Evolutionary conservation across 306 rosid species (phyloP), one percentile per base, ranked within the genome.

Genomic region (Malus sieversii): DNA sequence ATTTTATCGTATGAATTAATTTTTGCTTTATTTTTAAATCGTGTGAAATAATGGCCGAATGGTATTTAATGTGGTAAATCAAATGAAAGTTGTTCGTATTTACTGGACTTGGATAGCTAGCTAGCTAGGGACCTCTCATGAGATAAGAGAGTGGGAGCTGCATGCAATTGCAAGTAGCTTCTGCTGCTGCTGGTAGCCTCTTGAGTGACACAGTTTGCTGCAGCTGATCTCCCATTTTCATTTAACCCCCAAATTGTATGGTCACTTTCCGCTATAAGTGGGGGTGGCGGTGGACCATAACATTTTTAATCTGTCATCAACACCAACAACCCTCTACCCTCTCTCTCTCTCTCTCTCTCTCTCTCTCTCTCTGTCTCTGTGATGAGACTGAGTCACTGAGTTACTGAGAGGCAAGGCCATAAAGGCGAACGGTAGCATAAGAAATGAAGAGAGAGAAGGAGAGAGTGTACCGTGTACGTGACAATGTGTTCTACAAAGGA

Each of bases 241-340:
- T n/a, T 58, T 20, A 87, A 83, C 66, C 77, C 66, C 66, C 65
- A 72, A 81, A 71, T 32, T 58, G 97, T 75, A 23, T 52, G 72
- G 97, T 89, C 95, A 85, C 84, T 91, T 82, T 91, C 95, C 80
- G 78, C 83, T 73, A 69, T 87, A 83, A 87, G 86, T 83, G 82
- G 81, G 87, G 86, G 89, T 83, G 85, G 91, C 78, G 55, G 55
- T 85, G 96, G 93, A 82, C 90, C 96, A 84, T 80, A 58, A 68
- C 42, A 59, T 52, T 70, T 80, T 77, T n/a, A 78, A 75, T 81
- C 84, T 59, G 83, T 73, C 82, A 76, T 42, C 79, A 80, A 73
- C 77, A 30, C 60, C 71, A 81, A 74, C 70, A 68, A 15, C 55
- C 74, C 59, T 22, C 70, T 9, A 68, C 71, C 66, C 64, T 48